These are phyloP conservation scores for Chaetomiaceae sp. DNA, from an alignment of 2,329 filamentous ascomycete genomes.

Conservation along the genomic window DNA sequence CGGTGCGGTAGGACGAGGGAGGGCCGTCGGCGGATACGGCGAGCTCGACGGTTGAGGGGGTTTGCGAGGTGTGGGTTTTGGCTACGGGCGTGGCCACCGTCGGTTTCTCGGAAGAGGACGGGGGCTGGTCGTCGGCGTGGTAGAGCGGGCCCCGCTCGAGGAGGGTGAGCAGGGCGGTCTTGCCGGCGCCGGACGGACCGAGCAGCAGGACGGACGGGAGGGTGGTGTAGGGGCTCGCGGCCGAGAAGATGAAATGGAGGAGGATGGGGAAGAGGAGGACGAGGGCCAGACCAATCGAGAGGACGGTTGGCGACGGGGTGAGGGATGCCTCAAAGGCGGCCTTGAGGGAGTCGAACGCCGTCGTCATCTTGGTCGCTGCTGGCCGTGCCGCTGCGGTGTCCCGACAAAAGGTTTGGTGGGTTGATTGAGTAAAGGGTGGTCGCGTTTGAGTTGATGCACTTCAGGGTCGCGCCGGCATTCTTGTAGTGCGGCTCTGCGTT, in stretches of 20 bases:
- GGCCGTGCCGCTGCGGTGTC: too few relatives aligned
- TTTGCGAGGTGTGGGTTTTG: slow-evolving; percentile 53
- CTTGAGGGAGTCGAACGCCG: slow-evolving; percentile 20
- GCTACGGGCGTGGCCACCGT: slow-evolving; percentile 27
- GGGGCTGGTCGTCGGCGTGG: slow-evolving; percentile 17
- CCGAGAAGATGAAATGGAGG: slow-evolving; percentile 71
- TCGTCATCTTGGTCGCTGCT: slow-evolving; percentile 13
- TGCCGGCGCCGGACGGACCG: slow-evolving; percentile 78
- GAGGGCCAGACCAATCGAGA: slow-evolving; percentile 66
- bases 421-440: neutral
- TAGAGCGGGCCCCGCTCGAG: slow-evolving; percentile 48
- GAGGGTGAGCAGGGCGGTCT: slow-evolving; percentile 81
- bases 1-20: slow-evolving; percentile 43
- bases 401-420: too few relatives aligned
- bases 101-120: slow-evolving; percentile 24
- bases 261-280: slow-evolving; percentile 69
- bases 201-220: slow-evolving; percentile 75
- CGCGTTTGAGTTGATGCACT: too few relatives aligned
- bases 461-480: slow-evolving; percentile 9
- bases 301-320: slow-evolving; percentile 54
- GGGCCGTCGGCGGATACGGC: slow-evolving; percentile 44
- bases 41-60: slow-evolving; percentile 48
- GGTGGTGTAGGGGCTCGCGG: slow-evolving; percentile 57
- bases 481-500: slow-evolving; percentile 5
- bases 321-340: slow-evolving; percentile 48